Percentiles rank a stretch among this genome's conserved stretches.
Conservation (phyloP, 192 early-diverging fungal genomes). For the Backusella westeae region DNA sequence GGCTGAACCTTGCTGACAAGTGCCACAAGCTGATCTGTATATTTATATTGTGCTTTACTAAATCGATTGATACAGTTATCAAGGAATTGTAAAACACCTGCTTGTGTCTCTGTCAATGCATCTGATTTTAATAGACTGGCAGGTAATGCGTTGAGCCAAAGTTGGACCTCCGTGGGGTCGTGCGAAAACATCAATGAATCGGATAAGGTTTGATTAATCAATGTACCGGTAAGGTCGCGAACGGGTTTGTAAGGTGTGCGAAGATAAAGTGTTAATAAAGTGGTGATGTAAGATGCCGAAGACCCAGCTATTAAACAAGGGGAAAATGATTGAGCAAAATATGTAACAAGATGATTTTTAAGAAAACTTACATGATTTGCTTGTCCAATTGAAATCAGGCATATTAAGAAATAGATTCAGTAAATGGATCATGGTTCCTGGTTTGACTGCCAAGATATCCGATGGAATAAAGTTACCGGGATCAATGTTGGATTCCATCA, state of each 20-base stretch:
- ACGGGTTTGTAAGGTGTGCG: conserved; percentile 47
- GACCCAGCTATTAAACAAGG: conserved; percentile 32
- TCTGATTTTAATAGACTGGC: conserved; percentile 11
- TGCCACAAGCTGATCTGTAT: conserved; percentile 53
- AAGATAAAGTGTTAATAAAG: conserved; percentile 53
- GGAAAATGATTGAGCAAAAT: background rate
- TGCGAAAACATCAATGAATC: conserved; percentile 59
- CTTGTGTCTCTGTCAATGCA: conserved; percentile 31
- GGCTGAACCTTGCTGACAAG: conserved; percentile 38
- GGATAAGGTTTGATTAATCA: conserved; percentile 48
- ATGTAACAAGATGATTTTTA: background rate
- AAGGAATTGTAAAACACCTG: conserved; percentile 55
- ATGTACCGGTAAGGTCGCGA: conserved; percentile 33
- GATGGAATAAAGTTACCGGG: conserved; percentile 69
- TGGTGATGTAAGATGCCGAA: conserved; percentile 50
- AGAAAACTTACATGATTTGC: conserved; percentile 44
- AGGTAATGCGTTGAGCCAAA: conserved; percentile 62
- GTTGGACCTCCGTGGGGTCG: conserved; percentile 48
- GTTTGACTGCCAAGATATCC: conserved; percentile 51
- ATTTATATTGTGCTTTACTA: conserved; percentile 54
- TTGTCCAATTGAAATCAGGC: conserved; percentile 72
- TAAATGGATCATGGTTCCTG: conserved; percentile 56
- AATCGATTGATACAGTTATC: conserved; percentile 63
- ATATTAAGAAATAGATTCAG: conserved; percentile 57
- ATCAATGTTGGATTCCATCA: conserved; percentile 73